A percentile compares a stretch with the other conserved stretches of the same genome.
Evolutionary conservation across 2,329 filamentous ascomycete species (phyloP).

Genomic region (Stachybotrys echinatus): DNA sequence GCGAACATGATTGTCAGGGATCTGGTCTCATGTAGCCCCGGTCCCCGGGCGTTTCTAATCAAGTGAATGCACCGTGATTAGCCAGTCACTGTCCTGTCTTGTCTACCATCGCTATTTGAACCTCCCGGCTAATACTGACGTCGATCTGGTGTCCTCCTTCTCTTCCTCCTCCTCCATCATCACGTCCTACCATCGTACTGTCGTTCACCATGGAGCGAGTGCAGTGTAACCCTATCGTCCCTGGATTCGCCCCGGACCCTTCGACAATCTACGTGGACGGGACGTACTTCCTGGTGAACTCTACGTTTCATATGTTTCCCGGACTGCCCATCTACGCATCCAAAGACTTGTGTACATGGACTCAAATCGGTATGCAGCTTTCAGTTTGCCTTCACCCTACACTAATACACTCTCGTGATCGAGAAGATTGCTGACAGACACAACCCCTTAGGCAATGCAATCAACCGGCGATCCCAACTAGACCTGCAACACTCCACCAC

Average conservation of each 20-base stretch:
- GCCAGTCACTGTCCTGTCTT: too few relatives aligned
- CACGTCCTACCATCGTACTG: too few relatives aligned
- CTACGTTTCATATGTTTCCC: constrained; percentile 55
- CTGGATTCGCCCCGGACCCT: constrained; percentile 25
- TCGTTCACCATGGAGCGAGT: background rate
- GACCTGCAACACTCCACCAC: constrained; percentile 6
- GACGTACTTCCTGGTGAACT: constrained; percentile 38
- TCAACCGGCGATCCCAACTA: constrained; percentile 6
- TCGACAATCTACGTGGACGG: constrained; percentile 20
- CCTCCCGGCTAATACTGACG: too few relatives aligned
- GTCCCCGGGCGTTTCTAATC: too few relatives aligned
- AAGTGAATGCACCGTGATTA: too few relatives aligned
- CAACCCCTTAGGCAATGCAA: constrained; percentile 9
- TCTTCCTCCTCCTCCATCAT: too few relatives aligned
- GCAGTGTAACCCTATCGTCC: constrained; percentile 19
- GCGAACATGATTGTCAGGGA: too few relatives aligned
- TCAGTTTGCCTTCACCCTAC: background rate
- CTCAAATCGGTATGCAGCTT: constrained; percentile 17
- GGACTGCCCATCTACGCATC: constrained; percentile 38
- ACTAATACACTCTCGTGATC: background rate
- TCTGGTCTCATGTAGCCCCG: too few relatives aligned
- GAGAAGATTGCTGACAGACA: too few relatives aligned
- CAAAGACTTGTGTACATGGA: constrained; percentile 24
- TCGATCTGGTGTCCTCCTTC: too few relatives aligned
- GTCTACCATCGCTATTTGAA: too few relatives aligned